phyloP scores from a whole-genome alignment of 345 rosid genomes.

The Ailanthus altissimus region DNA sequence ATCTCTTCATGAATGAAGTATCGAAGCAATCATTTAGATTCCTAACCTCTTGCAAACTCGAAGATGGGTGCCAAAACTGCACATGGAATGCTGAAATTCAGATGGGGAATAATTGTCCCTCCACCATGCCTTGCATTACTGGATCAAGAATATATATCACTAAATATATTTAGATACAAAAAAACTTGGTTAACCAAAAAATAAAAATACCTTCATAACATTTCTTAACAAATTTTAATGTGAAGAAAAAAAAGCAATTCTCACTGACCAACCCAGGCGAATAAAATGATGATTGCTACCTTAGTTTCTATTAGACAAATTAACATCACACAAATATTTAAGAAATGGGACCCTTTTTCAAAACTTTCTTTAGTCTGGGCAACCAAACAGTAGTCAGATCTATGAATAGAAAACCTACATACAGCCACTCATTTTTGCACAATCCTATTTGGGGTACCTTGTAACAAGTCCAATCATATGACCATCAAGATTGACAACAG shows the following conservation, averaged over 20 bases:
- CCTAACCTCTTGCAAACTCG: constrained; percentile 72
- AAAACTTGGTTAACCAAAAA: constrained; percentile 2
- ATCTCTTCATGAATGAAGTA: constrained; percentile 10
- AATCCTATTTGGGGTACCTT: constrained; percentile 47
- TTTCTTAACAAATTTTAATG: not conserved
- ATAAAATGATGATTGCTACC: not conserved
- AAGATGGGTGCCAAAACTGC: constrained; percentile 74
- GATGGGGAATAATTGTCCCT: constrained; percentile 81
- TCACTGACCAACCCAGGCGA: not conserved
- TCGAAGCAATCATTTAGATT: constrained; percentile 16
- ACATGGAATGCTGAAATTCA: constrained; percentile 95
- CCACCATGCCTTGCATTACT: constrained; percentile 95
- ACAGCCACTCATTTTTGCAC: not conserved
- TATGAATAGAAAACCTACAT: not conserved
- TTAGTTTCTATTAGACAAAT: not conserved
- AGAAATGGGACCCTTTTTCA: not conserved
- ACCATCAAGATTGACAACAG: constrained; percentile 75
- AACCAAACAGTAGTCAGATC: too few species aligned
- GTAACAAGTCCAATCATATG: constrained; percentile 91
- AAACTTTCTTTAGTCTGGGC: not conserved
- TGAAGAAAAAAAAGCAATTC: not conserved
- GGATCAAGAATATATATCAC: constrained; percentile 30
- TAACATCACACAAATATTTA: not conserved
- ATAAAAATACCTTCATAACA: not conserved
- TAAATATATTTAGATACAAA: constrained; percentile 11